Percentiles rank a stretch among this genome's conserved stretches.
Evolutionary conservation across 495 filamentous ascomycete genomes (phyloP).

Genomic region (Margaritispora aquatica): DNA sequence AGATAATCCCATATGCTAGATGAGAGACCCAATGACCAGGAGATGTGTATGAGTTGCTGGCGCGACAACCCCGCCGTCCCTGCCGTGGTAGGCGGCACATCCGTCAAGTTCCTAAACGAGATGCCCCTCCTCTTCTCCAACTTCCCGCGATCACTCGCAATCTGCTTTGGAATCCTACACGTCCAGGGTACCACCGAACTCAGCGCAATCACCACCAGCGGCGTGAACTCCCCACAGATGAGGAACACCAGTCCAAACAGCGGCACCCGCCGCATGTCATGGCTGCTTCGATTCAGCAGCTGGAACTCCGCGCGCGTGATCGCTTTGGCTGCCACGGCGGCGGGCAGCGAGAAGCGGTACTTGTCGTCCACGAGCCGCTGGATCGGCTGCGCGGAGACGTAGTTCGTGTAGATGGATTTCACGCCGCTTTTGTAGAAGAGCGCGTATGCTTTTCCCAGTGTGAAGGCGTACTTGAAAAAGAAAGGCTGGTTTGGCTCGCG

Average conservation of each 20-base stretch:
- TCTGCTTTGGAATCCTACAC: slow-evolving; percentile 73
- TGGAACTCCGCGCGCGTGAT: slow-evolving; percentile 58
- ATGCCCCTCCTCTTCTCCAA: slow-evolving; percentile 38
- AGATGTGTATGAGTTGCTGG: slow-evolving; percentile 29
- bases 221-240: slow-evolving; percentile 79
- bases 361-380: slow-evolving; percentile 28
- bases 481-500: slow-evolving; percentile 30
- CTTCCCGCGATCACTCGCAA: slow-evolving; percentile 45
- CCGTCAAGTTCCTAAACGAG: slow-evolving; percentile 32
- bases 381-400: slow-evolving; percentile 36
- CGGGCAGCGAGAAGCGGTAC: slow-evolving; percentile 23
- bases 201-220: slow-evolving; percentile 62
- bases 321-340: slow-evolving; percentile 21
- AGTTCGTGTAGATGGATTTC: slow-evolving; percentile 57
- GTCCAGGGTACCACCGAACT: slow-evolving; percentile 65
- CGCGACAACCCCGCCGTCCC: slow-evolving; percentile 14
- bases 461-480: slow-evolving; percentile 37
- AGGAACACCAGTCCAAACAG: slow-evolving; percentile 66
- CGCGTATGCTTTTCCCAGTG: slow-evolving; percentile 52
- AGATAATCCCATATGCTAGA: slow-evolving; percentile 39
- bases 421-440: slow-evolving; percentile 86
- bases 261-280: slow-evolving; percentile 70
- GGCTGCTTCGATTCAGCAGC: slow-evolving; percentile 52
- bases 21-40: slow-evolving; percentile 36
- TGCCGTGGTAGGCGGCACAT: slow-evolving; percentile 1